These are phyloP conservation scores for Serendipita sp. DNA, from an alignment of 768 basidiomycete species.

Conservation along the genomic window DNA sequence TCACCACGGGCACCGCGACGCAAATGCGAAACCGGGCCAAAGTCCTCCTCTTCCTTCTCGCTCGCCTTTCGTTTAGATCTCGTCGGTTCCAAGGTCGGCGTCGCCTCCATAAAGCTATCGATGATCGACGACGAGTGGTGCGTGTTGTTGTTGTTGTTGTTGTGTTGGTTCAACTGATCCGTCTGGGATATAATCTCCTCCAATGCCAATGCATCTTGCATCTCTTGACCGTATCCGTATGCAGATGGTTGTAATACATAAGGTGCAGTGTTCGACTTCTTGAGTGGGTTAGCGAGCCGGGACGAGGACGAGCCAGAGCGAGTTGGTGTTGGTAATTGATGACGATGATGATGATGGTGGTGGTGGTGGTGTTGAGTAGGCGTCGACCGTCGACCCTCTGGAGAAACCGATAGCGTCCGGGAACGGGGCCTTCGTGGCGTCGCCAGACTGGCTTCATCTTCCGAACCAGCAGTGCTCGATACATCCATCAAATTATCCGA, in stretches of 20 bases:
- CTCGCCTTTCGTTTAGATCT: neutral
- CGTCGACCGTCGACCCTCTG: too few relatives aligned
- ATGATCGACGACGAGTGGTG: neutral
- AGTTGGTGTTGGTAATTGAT: neutral
- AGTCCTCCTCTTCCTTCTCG: neutral
- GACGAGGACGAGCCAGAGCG: neutral
- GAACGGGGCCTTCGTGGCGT: neutral
- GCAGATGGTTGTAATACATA: neutral
- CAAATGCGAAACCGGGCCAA: neutral
- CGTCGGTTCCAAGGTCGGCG: slow-evolving; percentile 2
- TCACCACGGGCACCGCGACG: neutral
- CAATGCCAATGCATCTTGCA: neutral
- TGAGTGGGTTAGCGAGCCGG: neutral
- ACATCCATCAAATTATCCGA: neutral
- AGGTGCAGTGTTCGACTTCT: neutral
- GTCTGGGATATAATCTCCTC: neutral
- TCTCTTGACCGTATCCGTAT: neutral
- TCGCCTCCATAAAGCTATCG: neutral
- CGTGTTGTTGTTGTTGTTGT: too few relatives aligned
- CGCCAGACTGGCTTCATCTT: neutral
- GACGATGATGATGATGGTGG: too few relatives aligned
- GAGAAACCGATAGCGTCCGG: neutral
- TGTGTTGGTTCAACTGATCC: too few relatives aligned
- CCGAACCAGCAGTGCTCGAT: too few relatives aligned
- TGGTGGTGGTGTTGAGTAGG: too few relatives aligned